These are phyloP conservation scores for Blumeria graminis DNA, from an alignment of 2,329 filamentous ascomycete genomes.

Conservation along the genomic window DNA sequence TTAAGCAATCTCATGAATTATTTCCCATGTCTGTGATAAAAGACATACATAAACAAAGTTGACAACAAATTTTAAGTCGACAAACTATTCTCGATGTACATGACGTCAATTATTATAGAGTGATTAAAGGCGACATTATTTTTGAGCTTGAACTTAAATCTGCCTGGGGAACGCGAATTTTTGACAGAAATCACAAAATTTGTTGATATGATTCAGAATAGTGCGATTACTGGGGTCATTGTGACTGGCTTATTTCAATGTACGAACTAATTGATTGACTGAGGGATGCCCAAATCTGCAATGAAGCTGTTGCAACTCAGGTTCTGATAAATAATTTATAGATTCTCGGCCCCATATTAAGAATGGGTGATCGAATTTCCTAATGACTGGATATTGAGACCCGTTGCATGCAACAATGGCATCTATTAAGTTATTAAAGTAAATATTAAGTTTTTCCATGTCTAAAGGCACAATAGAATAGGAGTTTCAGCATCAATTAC, in stretches of 20 bases:
- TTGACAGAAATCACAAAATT: background rate
- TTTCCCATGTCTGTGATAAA: too few species aligned
- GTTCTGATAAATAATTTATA: background rate
- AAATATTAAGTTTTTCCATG: background rate
- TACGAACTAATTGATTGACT: background rate
- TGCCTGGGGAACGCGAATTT: background rate
- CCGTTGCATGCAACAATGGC: background rate
- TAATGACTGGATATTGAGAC: background rate
- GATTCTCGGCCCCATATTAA: background rate
- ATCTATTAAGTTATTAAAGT: background rate
- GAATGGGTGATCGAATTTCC: background rate
- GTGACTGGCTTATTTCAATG: background rate
- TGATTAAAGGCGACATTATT: constrained; percentile 3
- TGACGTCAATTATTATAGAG: constrained; percentile 1
- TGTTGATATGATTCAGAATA: background rate
- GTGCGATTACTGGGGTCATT: background rate
- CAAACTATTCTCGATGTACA: constrained; percentile 1
- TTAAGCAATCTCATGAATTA: too few species aligned
- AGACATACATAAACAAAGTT: too few species aligned
- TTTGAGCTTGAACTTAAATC: constrained; percentile 1
- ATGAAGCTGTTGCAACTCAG: background rate
- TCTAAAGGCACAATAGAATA: background rate
- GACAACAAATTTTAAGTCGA: too few species aligned
- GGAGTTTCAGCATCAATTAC: background rate
- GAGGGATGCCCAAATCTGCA: background rate